phyloP scores from a whole-genome alignment of 306 rosid species.

The Acacia confusa region DNA sequence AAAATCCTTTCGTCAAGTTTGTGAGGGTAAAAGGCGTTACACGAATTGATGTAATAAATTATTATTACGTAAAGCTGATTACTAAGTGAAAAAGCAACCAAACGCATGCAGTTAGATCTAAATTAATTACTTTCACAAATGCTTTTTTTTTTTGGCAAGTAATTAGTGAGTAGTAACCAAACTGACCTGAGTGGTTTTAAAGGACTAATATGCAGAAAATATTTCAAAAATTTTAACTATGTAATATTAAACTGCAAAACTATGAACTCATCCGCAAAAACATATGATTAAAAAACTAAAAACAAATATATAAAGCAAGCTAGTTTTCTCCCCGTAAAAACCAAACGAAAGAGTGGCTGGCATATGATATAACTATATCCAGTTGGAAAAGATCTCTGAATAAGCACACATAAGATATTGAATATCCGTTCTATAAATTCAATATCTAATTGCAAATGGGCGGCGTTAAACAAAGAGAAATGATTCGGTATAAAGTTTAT shows the following conservation, averaged over 20 bases:
- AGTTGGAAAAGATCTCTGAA: not conserved
- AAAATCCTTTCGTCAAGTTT: too few species aligned
- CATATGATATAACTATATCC: not conserved
- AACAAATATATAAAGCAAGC: not conserved
- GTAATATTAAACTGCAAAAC: not conserved
- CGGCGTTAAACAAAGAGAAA: constrained; percentile 4
- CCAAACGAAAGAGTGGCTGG: not conserved
- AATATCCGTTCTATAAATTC: constrained; percentile 15
- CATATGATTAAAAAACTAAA: not conserved
- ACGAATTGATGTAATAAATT: not conserved
- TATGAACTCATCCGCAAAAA: not conserved
- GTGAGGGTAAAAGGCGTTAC: not conserved
- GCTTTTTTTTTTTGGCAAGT: too few species aligned
- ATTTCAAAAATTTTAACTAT: not conserved
- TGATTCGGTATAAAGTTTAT: not conserved
- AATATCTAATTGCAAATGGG: constrained; percentile 1
- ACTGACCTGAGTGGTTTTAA: not conserved
- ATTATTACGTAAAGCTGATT: not conserved
- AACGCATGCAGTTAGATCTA: too few species aligned
- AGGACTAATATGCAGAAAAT: not conserved
- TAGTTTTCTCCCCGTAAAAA: not conserved
- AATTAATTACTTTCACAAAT: too few species aligned
- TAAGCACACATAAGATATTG: constrained; percentile 6
- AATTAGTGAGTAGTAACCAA: too few species aligned
- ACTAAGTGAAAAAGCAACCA: not conserved